Percentiles rank a stretch among this genome's conserved stretches.
Evolutionary conservation across 225 moss, liverwort and hornwort genomes (phyloP).

Genomic region (Antitrichia curtipendula): DNA sequence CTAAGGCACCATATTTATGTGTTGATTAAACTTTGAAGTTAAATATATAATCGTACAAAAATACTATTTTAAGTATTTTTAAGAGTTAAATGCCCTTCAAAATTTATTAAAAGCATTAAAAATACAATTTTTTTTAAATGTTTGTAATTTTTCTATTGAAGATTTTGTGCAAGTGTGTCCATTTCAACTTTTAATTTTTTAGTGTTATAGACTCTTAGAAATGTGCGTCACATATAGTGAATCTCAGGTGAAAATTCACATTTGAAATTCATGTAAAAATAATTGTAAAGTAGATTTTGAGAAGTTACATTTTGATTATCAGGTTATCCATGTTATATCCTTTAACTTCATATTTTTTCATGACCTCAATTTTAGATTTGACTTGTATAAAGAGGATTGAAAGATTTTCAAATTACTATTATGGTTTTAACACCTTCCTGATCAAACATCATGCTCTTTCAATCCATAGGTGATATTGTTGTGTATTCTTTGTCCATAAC

Average conservation of each 20-base stretch:
- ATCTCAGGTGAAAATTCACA: too few relatives aligned
- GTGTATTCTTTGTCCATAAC: neutral
- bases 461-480: neutral
- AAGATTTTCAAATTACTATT: neutral
- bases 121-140: too few relatives aligned
- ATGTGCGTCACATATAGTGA: neutral
- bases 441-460: neutral
- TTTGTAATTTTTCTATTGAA: neutral
- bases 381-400: neutral
- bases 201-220: neutral
- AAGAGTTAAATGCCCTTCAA: rapidly evolving
- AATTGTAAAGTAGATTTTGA: too few relatives aligned
- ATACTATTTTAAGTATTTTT: neutral
- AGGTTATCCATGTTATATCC: too few relatives aligned
- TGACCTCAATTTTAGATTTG: neutral
- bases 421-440: neutral
- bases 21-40: neutral
- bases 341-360: too few relatives aligned
- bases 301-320: too few relatives aligned
- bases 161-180: neutral
- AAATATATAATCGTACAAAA: neutral
- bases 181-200: neutral
- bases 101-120: neutral
- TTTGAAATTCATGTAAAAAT: too few relatives aligned
- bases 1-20: neutral